A percentile compares a stretch with the other conserved stretches of the same genome.
These are phyloP conservation scores for Suhomyces anneliseae DNA, from an alignment of 1,139 yeast genomes.

Conservation along the genomic window DNA sequence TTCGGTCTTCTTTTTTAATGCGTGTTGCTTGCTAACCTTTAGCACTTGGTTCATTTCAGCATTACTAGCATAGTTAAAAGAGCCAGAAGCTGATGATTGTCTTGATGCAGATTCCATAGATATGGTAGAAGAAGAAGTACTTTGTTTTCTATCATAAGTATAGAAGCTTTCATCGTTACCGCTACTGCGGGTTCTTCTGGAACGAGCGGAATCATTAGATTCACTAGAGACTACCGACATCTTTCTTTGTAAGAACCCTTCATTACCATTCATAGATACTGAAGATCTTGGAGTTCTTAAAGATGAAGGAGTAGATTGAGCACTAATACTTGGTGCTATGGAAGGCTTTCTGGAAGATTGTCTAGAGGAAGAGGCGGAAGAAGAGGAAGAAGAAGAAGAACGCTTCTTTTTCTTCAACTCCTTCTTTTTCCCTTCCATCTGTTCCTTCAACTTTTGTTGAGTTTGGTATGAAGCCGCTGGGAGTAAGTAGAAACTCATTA, in stretches of 20 bases:
- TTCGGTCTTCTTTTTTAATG: slow-evolving; percentile 4
- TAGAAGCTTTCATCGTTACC: not conserved
- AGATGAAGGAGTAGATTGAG: not conserved
- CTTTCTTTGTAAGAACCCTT: slow-evolving; percentile 5
- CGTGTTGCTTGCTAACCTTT: slow-evolving; percentile 15
- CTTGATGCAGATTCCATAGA: slow-evolving; percentile 3
- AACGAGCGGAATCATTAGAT: slow-evolving; percentile 6
- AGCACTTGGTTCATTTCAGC: slow-evolving; percentile 18
- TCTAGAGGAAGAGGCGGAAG: slow-evolving; percentile 4
- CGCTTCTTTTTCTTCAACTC: slow-evolving; percentile 5
- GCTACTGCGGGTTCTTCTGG: not conserved
- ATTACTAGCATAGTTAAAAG: slow-evolving; percentile 12
- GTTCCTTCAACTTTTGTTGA: slow-evolving; percentile 20
- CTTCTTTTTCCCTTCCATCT: slow-evolving; percentile 15
- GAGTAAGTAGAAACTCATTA: slow-evolving; percentile 19
- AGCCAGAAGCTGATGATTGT: slow-evolving; percentile 2
- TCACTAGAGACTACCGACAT: slow-evolving; percentile 8
- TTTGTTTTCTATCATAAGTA: not conserved
- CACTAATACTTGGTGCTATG: not conserved
- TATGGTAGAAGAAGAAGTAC: slow-evolving; percentile 2
- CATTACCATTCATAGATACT: slow-evolving; percentile 6
- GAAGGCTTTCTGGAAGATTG: not conserved
- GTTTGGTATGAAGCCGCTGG: slow-evolving; percentile 21
- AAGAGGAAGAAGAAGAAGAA: slow-evolving; percentile 5
- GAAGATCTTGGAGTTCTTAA: slow-evolving; percentile 8